These are phyloP conservation scores for Anthracocystis panici-leucophaei DNA, from an alignment of 1,284 basidiomycete species.

Conservation along the genomic window DNA sequence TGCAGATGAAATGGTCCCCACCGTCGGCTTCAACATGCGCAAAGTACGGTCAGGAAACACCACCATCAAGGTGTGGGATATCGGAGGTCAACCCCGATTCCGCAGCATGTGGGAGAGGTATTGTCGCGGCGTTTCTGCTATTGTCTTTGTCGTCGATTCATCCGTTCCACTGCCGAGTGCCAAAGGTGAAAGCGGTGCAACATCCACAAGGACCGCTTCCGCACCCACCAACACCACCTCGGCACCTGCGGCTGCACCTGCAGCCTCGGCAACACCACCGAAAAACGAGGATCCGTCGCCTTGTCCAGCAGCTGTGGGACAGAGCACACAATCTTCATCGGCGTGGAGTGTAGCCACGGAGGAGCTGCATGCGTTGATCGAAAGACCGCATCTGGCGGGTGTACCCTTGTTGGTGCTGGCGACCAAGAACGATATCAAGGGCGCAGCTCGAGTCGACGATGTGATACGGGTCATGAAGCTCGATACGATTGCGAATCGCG, in stretches of 20 bases:
- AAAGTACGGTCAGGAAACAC: constrained; percentile 86
- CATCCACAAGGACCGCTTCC: constrained; percentile 2
- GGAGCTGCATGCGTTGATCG: constrained; percentile 87
- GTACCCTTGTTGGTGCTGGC: constrained; percentile 93
- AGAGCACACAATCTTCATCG: constrained; percentile 19
- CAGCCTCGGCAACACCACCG: constrained; percentile 9
- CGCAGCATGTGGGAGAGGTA: constrained; percentile 90
- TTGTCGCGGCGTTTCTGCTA: constrained; percentile 91
- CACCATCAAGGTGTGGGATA: constrained; percentile 94
- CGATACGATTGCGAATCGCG: constrained; percentile 76
- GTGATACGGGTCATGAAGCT: constrained; percentile 82
- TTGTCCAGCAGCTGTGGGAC: constrained; percentile 1
- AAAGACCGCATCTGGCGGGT: constrained; percentile 78
- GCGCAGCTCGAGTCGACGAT: constrained; percentile 84
- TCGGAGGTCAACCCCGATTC: constrained; percentile 93
- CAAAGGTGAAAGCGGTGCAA: constrained; percentile 5
- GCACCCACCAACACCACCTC: constrained; percentile 13
- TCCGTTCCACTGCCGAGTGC: constrained; percentile 36
- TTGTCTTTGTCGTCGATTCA: constrained; percentile 78
- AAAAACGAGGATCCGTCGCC: constrained; percentile 13
- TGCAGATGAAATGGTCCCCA: constrained; percentile 90
- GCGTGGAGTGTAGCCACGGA: constrained; percentile 78
- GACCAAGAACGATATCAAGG: constrained; percentile 92
- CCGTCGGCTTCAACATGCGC: constrained; percentile 88
- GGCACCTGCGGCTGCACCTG: constrained; percentile 7